Evolutionary conservation across 2,329 filamentous ascomycete species (phyloP), one percentile per base, ranked within the genome.

Genomic region (Colletotrichum sidae): DNA sequence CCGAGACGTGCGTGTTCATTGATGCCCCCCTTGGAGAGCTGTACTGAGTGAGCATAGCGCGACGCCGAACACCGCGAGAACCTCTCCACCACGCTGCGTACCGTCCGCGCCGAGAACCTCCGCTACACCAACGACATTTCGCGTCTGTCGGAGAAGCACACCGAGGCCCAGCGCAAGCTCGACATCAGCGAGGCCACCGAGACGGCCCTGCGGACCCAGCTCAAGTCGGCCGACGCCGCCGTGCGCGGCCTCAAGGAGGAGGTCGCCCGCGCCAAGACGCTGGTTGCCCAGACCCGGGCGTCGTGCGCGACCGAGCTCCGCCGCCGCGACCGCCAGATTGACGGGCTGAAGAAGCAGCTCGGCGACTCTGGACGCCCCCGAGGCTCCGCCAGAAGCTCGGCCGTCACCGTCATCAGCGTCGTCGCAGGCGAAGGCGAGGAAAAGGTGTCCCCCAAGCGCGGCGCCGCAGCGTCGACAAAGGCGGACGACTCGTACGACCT

Each of bases 251-350:
- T 97, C 62, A 94, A 94, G 72, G 94, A 97, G 38, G 94, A 98
- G 74, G 86, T 94, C 69, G 84, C 88, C 33, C 89, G 92, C 55
- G 88, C 95, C 77, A 96, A 95, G 76, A 85, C 88, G 0, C 87
- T 92, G 3, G 88, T 97, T 2, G 87, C 91, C 37, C 95, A 98
- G 77, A 91, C 96, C 2, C 89, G 95, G 67, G 88, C 91, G 7
- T 90, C 94, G 69, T 98, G 94, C 77, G 90, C 93, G 54, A 97
- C 93, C 70, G 96, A 99, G 73, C 88, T 97, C 50, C 90, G 95
- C 67, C 95, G 96, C 74, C 89, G 95, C 46, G 96, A 99, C 74
- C 84, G 93, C 49, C 92, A 97, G 77, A 90, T 98, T 69, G 92
- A 97, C 69, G 89, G 90, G 45, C 83, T 99, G 68, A 98, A 97